Evolutionary conservation across 2,329 filamentous ascomycete species (phyloP), one percentile per base, ranked within the genome.

Genomic region (Aspergillus caelatus): DNA sequence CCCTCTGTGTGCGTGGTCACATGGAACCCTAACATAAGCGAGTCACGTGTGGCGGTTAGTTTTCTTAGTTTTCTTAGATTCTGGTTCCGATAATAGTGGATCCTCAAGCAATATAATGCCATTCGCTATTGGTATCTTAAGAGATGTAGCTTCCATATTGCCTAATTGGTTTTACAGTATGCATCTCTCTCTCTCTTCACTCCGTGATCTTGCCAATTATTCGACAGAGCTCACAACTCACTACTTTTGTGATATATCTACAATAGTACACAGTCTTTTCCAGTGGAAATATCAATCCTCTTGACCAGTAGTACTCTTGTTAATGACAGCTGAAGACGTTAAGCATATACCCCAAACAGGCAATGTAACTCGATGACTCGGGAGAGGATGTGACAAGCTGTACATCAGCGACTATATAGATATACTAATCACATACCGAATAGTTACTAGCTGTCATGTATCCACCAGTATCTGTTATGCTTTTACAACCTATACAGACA

Each of bases 1-100:
- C 65, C 48, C 68, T 70, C 69, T 68, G 76, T 76, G 71, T 71
- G 67, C 68, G 65, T 71, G 16, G 52, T 55, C 66, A 69, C 65
- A 65, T 60, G 60, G 61, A 69, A 68, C 70, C 68, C 70, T 71
- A 71, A 71, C 66, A 39, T 62, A 62, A 62, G 58, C 58, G 61
- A 62, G 56, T 62, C 61, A 62, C 60, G 68, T 65, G 59, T 62
- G 12, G 11, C 19, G 60, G 34, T 54, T 55, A 69, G 61, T 71
- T 16, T 28, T 41, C 39, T 23, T 7, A 26, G 12, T 32, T 32
- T 10, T 32, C 30, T 32, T 34, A 34, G 32, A 28, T 48, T 16
- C 12, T 48, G 45, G 45, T 26, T 26, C 45, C 45, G 45, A 48
- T 23, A 16, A n/a, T n/a, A 48, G 45, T 48, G 45, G 45, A 19